phyloP scores from a whole-genome alignment of 2,329 filamentous ascomycete genomes.

The Exutisphaerella laricina region DNA sequence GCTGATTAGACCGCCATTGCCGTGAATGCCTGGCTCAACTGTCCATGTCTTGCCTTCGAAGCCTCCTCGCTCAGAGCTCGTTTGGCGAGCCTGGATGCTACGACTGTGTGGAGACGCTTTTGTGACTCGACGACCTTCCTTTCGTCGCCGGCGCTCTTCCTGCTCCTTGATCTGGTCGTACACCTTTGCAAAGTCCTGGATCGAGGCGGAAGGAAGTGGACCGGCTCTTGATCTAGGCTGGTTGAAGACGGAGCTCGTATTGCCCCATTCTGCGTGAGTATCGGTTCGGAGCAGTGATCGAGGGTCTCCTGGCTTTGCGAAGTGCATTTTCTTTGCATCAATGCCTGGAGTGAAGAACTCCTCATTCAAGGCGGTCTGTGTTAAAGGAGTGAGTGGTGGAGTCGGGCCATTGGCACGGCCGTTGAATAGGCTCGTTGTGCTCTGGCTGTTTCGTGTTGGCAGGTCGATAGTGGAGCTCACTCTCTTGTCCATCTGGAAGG shows the following conservation, averaged over 20 bases:
- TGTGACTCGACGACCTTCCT: constrained; percentile 15
- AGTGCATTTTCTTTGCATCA: constrained; percentile 47
- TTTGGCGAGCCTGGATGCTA: constrained; percentile 27
- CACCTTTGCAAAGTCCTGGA: constrained; percentile 61
- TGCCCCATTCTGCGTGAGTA: constrained; percentile 70
- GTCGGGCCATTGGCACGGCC: constrained; percentile 21
- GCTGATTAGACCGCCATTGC: constrained; percentile 87
- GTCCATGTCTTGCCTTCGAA: constrained; percentile 78
- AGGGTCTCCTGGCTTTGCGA: constrained; percentile 45
- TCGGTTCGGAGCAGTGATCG: constrained; percentile 63
- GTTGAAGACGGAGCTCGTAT: constrained; percentile 52
- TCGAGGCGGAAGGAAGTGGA: constrained; percentile 67
- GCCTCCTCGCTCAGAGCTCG: constrained; percentile 35
- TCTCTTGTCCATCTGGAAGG: constrained; percentile 25
- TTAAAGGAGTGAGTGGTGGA: constrained; percentile 40
- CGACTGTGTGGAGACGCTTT: constrained; percentile 17
- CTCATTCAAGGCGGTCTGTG: constrained; percentile 14
- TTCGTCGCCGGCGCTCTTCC: constrained; percentile 11
- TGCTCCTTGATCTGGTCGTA: constrained; percentile 34
- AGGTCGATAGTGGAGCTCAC: constrained; percentile 43
- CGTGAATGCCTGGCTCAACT: constrained; percentile 78
- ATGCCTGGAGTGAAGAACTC: constrained; percentile 44
- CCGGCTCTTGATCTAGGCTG: constrained; percentile 73
- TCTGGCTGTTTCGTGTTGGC: constrained; percentile 20
- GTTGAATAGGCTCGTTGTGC: constrained; percentile 37